Percentiles rank a stretch among this genome's conserved stretches.
Conservation (phyloP, 768 basidiomycete species). For the Suillus sp. region DNA sequence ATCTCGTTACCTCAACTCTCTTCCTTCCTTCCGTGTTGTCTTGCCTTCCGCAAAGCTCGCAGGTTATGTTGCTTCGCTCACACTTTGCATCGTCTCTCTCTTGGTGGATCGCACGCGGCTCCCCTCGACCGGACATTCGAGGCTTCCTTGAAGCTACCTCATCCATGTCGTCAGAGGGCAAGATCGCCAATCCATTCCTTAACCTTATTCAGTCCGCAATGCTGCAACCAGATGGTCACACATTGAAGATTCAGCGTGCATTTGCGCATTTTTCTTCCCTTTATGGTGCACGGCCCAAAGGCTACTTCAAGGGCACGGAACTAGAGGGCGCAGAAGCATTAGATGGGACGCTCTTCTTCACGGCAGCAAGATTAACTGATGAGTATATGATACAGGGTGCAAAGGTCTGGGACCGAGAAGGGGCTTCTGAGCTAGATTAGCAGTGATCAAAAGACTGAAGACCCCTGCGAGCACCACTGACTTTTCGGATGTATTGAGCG, state of each 20-base stretch:
- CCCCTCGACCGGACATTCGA: slow-evolving; percentile 32
- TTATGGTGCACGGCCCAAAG: not conserved
- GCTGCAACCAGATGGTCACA: slow-evolving; percentile 36
- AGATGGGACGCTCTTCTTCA: too few relatives aligned
- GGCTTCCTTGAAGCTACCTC: slow-evolving; percentile 29
- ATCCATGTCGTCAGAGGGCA: not conserved
- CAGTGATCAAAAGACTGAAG: too few relatives aligned
- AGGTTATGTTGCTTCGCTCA: slow-evolving; percentile 31
- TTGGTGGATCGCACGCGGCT: slow-evolving; percentile 34
- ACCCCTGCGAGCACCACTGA: too few relatives aligned
- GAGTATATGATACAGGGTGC: too few relatives aligned
- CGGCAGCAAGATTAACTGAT: too few relatives aligned
- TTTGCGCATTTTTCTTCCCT: slow-evolving; percentile 32
- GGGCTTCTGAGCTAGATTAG: too few relatives aligned
- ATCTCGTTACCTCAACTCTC: slow-evolving; percentile 31
- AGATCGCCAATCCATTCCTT: slow-evolving; percentile 41
- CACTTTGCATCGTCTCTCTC: slow-evolving; percentile 27
- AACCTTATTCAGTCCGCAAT: slow-evolving; percentile 41
- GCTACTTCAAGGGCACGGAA: too few relatives aligned
- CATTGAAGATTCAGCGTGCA: slow-evolving; percentile 34
- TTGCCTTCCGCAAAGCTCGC: slow-evolving; percentile 18
- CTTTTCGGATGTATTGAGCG: too few relatives aligned
- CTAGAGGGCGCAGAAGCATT: too few relatives aligned
- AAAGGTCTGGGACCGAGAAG: too few relatives aligned
- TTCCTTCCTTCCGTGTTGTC: slow-evolving; percentile 30